Evolutionary conservation across 2,329 filamentous ascomycete species (phyloP).

Genomic region (Trichoderma guizhouense): DNA sequence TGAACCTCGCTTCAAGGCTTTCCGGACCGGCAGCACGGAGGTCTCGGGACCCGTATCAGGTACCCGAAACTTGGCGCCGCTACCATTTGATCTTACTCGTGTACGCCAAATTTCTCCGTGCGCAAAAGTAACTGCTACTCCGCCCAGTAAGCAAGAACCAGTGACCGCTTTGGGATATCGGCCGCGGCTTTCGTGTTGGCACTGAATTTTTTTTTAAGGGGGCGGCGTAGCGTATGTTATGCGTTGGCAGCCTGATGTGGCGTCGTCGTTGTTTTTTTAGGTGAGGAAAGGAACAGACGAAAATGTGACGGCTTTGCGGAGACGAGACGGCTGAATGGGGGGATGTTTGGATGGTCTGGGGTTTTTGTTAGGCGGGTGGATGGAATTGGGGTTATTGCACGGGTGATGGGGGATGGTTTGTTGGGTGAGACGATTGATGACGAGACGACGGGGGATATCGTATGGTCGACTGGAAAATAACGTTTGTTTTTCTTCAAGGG

Average conservation of each 20-base stretch:
- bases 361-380: not conserved
- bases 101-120: not conserved
- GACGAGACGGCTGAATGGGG: not conserved
- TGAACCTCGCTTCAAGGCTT: not conserved
- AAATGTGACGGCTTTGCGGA: not conserved
- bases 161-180: not conserved
- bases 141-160: not conserved
- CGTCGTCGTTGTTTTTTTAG: too few relatives aligned
- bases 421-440: not conserved
- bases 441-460: not conserved
- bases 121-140: not conserved
- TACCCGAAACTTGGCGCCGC: not conserved
- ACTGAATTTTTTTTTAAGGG: not conserved
- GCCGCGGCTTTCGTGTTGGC: not conserved
- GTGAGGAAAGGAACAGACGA: not conserved
- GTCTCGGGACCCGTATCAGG: not conserved
- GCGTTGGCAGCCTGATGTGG: conserved; percentile 9
- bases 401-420: not conserved
- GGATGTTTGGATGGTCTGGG: not conserved
- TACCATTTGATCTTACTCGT: not conserved
- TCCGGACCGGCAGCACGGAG: not conserved
- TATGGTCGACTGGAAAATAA: not conserved
- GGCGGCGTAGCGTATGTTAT: not conserved
- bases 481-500: not conserved
- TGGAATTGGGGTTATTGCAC: not conserved